These are phyloP conservation scores for Suillus weaverae DNA, from an alignment of 768 basidiomycete genomes.

Conservation along the genomic window DNA sequence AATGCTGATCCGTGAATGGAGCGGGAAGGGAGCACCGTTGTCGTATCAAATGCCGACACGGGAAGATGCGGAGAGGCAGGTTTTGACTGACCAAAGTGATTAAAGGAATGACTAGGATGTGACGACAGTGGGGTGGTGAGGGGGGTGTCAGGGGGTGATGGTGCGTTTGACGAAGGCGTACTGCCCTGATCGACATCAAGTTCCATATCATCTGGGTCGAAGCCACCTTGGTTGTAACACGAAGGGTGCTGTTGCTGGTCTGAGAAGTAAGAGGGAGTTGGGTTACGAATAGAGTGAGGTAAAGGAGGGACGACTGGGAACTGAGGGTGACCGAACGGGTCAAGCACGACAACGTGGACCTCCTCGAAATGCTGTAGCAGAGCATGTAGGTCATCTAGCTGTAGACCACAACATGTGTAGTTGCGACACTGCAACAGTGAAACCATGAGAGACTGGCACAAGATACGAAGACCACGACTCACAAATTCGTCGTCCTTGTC, in stretches of 20 bases:
- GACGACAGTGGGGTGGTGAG: constrained; percentile 43
- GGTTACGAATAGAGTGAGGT: constrained; percentile 31
- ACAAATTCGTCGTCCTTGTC: constrained; percentile 78
- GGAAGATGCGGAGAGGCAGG: constrained; percentile 32
- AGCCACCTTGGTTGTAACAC: constrained; percentile 38
- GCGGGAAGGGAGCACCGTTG: constrained; percentile 52
- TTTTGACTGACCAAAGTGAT: constrained; percentile 32
- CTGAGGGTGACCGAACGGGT: constrained; percentile 39
- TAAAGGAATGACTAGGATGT: constrained; percentile 31
- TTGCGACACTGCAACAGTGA: constrained; percentile 62
- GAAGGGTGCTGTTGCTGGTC: constrained; percentile 27
- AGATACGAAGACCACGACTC: constrained; percentile 26
- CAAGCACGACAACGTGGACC: constrained; percentile 77
- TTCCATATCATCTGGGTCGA: constrained; percentile 84
- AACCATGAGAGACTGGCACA: background rate
- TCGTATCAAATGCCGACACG: constrained; percentile 52
- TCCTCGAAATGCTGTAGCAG: constrained; percentile 93
- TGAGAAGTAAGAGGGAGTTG: constrained; percentile 27
- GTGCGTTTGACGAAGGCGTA: constrained; percentile 44
- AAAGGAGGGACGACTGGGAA: constrained; percentile 31
- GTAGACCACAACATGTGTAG: constrained; percentile 86
- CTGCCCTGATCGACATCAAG: constrained; percentile 64
- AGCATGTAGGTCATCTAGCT: constrained; percentile 74
- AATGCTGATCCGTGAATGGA: constrained; percentile 35
- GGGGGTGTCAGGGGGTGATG: constrained; percentile 45